Evolutionary conservation across 768 basidiomycete genomes (phyloP).

Genomic region (Mycena rebaudengoi): DNA sequence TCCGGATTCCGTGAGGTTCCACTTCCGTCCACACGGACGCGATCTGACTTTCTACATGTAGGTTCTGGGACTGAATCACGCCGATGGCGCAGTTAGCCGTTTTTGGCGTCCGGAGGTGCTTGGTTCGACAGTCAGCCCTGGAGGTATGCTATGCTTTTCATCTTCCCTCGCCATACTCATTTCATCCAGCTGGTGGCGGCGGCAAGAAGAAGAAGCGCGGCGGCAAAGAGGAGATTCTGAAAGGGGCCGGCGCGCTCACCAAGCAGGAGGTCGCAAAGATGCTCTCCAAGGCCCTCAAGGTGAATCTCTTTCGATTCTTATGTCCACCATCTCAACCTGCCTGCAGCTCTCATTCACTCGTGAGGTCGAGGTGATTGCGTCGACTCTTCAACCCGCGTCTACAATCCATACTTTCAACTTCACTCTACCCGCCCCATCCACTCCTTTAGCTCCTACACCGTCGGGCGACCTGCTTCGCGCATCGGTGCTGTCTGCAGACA

Average conservation of each 20-base stretch:
- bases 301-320: conserved; percentile 35
- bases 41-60: no score
- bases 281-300: conserved; percentile 91
- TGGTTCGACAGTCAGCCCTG: conserved; percentile 86
- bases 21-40: no score
- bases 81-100: conserved; percentile 84
- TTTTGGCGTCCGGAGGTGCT: conserved; percentile 95
- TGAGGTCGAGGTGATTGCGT: conserved; percentile 93
- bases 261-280: conserved; percentile 92
- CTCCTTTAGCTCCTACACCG: conserved; percentile 78
- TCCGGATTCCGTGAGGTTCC: conserved; percentile 80
- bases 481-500: conserved; percentile 73
- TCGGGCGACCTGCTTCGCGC: conserved; percentile 77
- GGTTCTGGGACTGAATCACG: conserved; percentile 83
- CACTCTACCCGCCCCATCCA: conserved; percentile 77
- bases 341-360: conserved; percentile 94
- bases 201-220: conserved; percentile 73
- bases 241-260: conserved; percentile 81
- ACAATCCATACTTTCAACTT: conserved; percentile 95
- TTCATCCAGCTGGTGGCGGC: conserved; percentile 65
- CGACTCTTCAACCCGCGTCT: conserved; percentile 92
- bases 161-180: neutral
- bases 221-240: conserved; percentile 71
- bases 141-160: conserved; percentile 33
- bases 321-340: conserved; percentile 16